Base-by-base conservation (phyloP, 257 asterid genomes). In the Oldenlandia corymbosa region DNA sequence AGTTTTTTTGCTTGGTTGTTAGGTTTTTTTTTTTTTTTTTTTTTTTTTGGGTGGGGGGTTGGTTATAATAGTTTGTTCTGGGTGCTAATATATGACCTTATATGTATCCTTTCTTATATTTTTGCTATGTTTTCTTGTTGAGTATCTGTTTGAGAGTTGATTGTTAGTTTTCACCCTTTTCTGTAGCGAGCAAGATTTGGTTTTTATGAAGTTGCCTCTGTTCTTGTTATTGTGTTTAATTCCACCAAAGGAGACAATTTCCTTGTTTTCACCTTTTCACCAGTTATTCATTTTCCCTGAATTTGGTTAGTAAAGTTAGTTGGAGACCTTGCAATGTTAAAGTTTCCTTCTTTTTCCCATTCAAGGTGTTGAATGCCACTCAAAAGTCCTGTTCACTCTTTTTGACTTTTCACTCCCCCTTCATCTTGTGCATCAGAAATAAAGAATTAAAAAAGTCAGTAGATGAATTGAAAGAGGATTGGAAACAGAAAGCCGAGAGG, bases 401-500 rank as follows among this genome's bases (percentile, higher is more conserved):
- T 30, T n/a, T 53, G 6, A 45, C 23, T 18, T 17, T 30, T 34
- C 7, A 7, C n/a, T 7, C 32, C 24, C 23, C 16, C 10, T 27
- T 62, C 4, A 28, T 45, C 46, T 2, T 65, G 53, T 67, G 51
- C 34, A 69, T 73, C 76, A 92, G 99, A 46, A 84, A 85, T 67
- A 82, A 74, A 65, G 95, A 92, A 21, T 68, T 92, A 32, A 77
- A 89, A 68, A 59, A 80, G 78, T 81, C 98, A 1, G 76, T 92
- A 20, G 83, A 92, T 73, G 93, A 83, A 52, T 74, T 92, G 47
- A 87, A 92, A 71, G 95, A 82, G 73, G 95, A 85, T 49, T 73
- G 86, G 39, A 87, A 92, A 68, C 95, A 82, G 72, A 89, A 85
- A 71, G 93, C 95, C 0, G 95, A 83, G 43, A 85, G 79, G 66